A percentile compares a stretch with the other conserved stretches of the same genome.
Evolutionary conservation across 2,329 filamentous ascomycete species (phyloP).

Genomic region (Sporothrix globosa): DNA sequence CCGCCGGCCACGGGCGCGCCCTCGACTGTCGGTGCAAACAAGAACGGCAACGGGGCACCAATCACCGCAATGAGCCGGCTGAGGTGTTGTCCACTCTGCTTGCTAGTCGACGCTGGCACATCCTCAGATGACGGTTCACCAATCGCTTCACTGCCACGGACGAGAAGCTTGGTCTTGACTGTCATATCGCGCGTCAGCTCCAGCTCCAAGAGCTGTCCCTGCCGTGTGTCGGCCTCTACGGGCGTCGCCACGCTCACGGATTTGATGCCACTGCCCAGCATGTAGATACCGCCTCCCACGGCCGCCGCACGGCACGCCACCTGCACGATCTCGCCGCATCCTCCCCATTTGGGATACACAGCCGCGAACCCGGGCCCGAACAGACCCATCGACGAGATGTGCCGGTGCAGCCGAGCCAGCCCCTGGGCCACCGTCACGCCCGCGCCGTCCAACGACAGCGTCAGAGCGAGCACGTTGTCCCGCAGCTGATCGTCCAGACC

Average conservation of each 20-base stretch:
- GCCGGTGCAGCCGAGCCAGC: constrained; percentile 72
- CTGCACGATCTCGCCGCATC: constrained; percentile 84
- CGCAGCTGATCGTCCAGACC: constrained; percentile 70
- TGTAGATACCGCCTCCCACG: constrained; percentile 88
- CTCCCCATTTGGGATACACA: constrained; percentile 91
- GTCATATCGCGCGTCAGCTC: constrained; percentile 60
- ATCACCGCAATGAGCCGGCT: constrained; percentile 70
- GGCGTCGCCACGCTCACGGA: constrained; percentile 40
- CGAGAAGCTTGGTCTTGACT: constrained; percentile 59
- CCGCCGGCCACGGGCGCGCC: constrained; percentile 76
- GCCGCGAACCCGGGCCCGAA: constrained; percentile 89
- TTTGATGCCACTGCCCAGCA: constrained; percentile 71
- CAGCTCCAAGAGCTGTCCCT: constrained; percentile 47
- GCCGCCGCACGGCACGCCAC: constrained; percentile 88
- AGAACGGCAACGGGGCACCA: constrained; percentile 61
- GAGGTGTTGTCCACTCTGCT: constrained; percentile 42
- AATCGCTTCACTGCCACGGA: constrained; percentile 49
- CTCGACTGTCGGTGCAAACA: constrained; percentile 75
- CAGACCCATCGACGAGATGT: constrained; percentile 82
- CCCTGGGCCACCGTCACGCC: constrained; percentile 64
- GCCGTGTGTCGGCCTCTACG: constrained; percentile 31
- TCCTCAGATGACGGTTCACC: background rate
- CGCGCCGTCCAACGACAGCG: constrained; percentile 69
- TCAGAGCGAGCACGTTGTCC: constrained; percentile 66
- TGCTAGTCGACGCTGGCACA: background rate